Conservation (phyloP, 2,329 filamentous ascomycete species). For the Alternaria gansuensis region DNA sequence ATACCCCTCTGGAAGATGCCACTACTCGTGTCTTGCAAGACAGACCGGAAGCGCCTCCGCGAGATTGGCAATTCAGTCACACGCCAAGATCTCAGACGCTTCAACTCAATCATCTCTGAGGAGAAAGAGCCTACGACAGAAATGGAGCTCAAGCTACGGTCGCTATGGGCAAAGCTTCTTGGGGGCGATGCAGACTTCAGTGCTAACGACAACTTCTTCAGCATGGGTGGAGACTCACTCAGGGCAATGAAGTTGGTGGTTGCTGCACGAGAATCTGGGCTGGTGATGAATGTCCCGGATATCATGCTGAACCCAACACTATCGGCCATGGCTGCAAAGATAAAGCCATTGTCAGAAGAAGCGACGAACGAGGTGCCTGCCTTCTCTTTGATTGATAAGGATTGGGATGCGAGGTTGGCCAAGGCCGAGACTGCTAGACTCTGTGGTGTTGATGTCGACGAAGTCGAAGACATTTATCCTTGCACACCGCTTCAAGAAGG, state of each 20-base stretch:
- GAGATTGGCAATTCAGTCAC: slow-evolving; percentile 47
- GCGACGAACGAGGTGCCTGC: slow-evolving; percentile 38
- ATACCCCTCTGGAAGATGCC: slow-evolving; percentile 51
- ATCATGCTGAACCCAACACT: slow-evolving; percentile 62
- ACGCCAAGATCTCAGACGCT: slow-evolving; percentile 45
- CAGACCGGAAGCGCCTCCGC: slow-evolving; percentile 47
- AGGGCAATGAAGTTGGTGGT: slow-evolving; percentile 66
- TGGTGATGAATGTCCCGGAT: slow-evolving; percentile 63
- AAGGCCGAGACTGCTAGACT: slow-evolving; percentile 51
- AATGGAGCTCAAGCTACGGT: slow-evolving; percentile 42
- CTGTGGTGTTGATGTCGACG: slow-evolving; percentile 35
- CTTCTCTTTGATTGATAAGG: slow-evolving; percentile 46
- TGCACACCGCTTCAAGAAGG: slow-evolving; percentile 56
- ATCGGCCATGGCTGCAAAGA: slow-evolving; percentile 57
- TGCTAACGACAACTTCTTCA: slow-evolving; percentile 56
- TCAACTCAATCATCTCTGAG: slow-evolving; percentile 42
- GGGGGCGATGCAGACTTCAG: slow-evolving; percentile 47
- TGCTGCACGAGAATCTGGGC: slow-evolving; percentile 59
- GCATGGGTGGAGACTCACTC: slow-evolving; percentile 61
- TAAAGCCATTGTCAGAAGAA: slow-evolving; percentile 32
- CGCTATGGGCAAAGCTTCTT: slow-evolving; percentile 46
- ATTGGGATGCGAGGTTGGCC: slow-evolving; percentile 45
- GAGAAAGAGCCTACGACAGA: slow-evolving; percentile 57
- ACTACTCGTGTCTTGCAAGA: slow-evolving; percentile 49
- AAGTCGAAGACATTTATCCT: slow-evolving; percentile 54